Evolutionary conservation across 306 rosid species (phyloP).

Genomic region (Adenanthera pavonina): DNA sequence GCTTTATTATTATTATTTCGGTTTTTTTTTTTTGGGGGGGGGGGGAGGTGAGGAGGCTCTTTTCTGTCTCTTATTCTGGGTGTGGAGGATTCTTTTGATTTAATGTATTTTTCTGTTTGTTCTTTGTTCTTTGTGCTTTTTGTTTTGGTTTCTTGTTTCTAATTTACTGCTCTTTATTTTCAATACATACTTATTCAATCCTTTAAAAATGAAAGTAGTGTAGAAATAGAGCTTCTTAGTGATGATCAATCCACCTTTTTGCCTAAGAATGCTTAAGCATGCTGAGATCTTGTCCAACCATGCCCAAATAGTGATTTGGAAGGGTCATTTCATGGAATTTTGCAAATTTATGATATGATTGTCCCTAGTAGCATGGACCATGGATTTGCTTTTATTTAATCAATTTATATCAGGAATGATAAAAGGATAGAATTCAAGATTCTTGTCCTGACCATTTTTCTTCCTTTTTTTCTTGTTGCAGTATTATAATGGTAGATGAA

Average conservation of each 20-base stretch:
- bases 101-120: not conserved
- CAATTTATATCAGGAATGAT: not conserved
- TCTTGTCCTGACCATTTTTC: conserved; percentile 16
- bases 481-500: conserved; percentile 93
- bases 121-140: not conserved
- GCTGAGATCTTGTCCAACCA: conserved; percentile 21
- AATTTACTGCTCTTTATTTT: not conserved
- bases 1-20: too few species aligned
- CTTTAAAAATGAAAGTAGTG: not conserved
- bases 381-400: not conserved
- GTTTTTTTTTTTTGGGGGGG: too few species aligned
- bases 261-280: not conserved
- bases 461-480: conserved; percentile 41
- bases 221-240: not conserved
- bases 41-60: not conserved
- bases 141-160: not conserved
- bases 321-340: not conserved
- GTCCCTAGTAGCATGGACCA: not conserved
- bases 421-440: conserved; percentile 22
- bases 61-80: not conserved
- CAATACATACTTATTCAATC: too few species aligned
- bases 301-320: conserved; percentile 10
- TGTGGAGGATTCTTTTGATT: not conserved
- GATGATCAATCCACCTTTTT: not conserved
- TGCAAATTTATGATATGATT: not conserved